Evolutionary conservation across 352 stramenopile genomes (phyloP).

Genomic region (Blastocystis sp.): DNA sequence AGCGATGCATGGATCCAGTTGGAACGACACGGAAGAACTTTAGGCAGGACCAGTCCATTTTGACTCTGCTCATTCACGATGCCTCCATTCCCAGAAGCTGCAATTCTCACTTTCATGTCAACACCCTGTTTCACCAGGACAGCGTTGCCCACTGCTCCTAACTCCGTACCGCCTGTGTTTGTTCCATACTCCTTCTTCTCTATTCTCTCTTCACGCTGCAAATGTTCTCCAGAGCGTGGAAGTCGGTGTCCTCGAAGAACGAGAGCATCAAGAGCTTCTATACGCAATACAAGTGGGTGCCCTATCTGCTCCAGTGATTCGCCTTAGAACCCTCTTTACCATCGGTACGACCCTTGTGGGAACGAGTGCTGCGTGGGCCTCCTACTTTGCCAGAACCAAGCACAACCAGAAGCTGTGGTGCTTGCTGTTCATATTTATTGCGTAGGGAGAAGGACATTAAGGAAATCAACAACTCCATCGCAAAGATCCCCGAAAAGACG

Average conservation of each 20-base stretch:
- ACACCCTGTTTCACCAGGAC: no score
- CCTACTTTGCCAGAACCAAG: conserved; percentile 31
- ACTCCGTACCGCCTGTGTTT: neutral
- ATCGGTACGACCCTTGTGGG: conserved; percentile 12
- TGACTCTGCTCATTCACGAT: conserved; percentile 29
- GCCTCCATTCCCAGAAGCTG: neutral
- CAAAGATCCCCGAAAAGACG: conserved; percentile 40
- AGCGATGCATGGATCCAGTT: conserved; percentile 10
- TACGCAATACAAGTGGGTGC: conserved; percentile 14
- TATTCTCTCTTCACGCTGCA: neutral
- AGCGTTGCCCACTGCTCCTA: neutral
- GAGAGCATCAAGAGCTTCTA: neutral
- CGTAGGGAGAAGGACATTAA: conserved; percentile 42
- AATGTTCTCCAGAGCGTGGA: conserved; percentile 10
- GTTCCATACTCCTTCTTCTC: neutral
- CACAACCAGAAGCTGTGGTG: conserved; percentile 28
- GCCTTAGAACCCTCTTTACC: conserved; percentile 12
- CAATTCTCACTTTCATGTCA: no score
- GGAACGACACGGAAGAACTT: neutral
- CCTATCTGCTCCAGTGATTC: neutral
- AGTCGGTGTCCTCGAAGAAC: conserved; percentile 22
- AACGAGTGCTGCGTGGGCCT: conserved; percentile 41
- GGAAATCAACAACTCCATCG: conserved; percentile 37
- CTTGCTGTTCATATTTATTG: neutral
- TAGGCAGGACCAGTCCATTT: conserved; percentile 8